Base-by-base conservation (phyloP, 2,329 filamentous ascomycete genomes). In the Cladosporium halotolerans region DNA sequence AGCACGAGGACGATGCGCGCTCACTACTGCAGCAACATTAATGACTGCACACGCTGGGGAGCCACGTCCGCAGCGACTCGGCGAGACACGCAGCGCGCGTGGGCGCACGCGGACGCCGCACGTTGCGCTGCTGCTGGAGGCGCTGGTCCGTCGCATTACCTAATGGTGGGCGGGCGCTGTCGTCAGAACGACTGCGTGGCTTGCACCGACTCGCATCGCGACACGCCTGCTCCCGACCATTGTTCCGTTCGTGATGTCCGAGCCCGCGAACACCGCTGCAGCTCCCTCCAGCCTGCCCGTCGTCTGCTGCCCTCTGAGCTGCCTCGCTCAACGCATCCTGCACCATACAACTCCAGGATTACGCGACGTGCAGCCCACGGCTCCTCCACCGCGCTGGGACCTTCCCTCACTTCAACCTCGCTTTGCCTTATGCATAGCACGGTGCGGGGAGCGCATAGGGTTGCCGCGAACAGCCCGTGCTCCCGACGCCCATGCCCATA, bases 301-400 rank as follows among this genome's bases (percentile, higher is more conserved):
- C 18, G 18, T 33, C 31, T n/a, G 9, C 45, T 40, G 8, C 23
- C 9, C 19, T 40, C 45, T 19, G 19, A 19, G 40, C 46, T 31
- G 28, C 9, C 8, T 28, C 45, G 28, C 46, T 18, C 38, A 39
- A 39, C 36, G 13, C 36, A 16, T 16, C 13, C 16, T 23, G 9
- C 46, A 13, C 32, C 36, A 39, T 3, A 18, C 28, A 40, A 28
- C 23, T 16, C 41, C 47, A 39, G 47, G 16, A 42, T 14, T 28
- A 28, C 4, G 23, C 23, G 23, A 7, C 23, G 23, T 28, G 23
- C 23, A 28, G 23, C 23, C 23, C 23, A 38, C 47, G 28, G 38
- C 38, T 50, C 38, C 47, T 50, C 47, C 47, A 50, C 47, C 16
- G 28, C 47, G 39, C 47, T 43, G 47, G 47, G 47, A 33, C 47